A percentile compares a stretch with the other conserved stretches of the same genome.
Evolutionary conservation across 2,329 filamentous ascomycete species (phyloP).

Genomic region (Rutstroemia sp.): DNA sequence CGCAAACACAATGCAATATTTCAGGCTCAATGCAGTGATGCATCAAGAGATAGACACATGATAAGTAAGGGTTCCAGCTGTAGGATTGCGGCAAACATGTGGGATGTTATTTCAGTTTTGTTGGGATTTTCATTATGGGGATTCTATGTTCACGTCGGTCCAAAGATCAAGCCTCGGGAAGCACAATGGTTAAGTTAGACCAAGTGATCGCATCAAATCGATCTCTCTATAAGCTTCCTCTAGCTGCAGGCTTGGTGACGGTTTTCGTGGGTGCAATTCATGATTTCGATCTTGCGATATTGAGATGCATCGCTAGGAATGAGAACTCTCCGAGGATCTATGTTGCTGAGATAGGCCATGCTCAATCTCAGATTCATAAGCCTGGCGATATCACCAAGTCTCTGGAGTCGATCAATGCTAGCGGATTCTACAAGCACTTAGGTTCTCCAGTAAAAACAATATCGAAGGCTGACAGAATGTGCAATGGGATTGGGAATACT

Average conservation of each 20-base stretch:
- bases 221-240: neutral
- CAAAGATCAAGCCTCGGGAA: neutral
- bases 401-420: neutral
- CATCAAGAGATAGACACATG: no score
- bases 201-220: neutral
- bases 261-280: neutral
- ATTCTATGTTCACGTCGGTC: neutral
- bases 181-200: neutral
- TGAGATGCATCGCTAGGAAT: neutral
- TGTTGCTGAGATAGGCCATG: neutral
- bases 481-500: neutral
- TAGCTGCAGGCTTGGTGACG: neutral
- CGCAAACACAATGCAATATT: no score
- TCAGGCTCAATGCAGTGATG: no score
- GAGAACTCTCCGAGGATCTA: neutral
- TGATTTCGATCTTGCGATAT: neutral
- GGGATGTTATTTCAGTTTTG: no score
- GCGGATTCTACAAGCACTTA: neutral
- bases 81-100: no score
- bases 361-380: neutral
- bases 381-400: neutral
- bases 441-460: neutral
- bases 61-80: no score
- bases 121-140: no score
- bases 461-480: neutral